Evolutionary conservation across 129 eudicot genomes (phyloP).

Genomic region (Pulicaria dysenterica): DNA sequence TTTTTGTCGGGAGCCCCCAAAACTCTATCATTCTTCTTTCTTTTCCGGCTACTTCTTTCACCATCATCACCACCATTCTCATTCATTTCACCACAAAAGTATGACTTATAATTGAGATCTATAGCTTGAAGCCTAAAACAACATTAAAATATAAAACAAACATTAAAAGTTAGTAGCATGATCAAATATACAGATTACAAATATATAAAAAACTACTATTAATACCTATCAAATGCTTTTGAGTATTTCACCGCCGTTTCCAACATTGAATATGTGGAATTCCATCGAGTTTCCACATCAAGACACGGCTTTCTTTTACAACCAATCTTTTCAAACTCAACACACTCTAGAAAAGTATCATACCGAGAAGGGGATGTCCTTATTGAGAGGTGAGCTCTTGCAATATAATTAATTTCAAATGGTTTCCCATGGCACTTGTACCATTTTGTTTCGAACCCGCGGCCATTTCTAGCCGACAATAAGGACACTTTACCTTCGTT

Average conservation of each 20-base stretch:
- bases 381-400: not conserved
- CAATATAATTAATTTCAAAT: not conserved
- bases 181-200: not conserved
- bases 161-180: not conserved
- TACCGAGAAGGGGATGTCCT: no score
- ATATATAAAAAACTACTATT: not conserved
- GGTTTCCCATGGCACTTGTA: not conserved
- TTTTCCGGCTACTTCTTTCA: no score
- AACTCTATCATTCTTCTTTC: conserved; percentile 7
- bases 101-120: not conserved
- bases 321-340: not conserved
- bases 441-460: not conserved
- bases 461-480: not conserved
- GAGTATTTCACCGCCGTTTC: not conserved
- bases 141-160: not conserved
- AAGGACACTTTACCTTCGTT: not conserved
- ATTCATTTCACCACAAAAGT: not conserved
- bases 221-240: not conserved
- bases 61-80: no score
- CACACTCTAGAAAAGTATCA: not conserved
- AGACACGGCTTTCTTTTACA: conserved; percentile 3
- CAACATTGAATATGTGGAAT: no score
- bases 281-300: conserved; percentile 4
- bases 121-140: not conserved
- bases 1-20: not conserved